Conservation (phyloP, 1,284 basidiomycete genomes). For the Sutorius eximius region DNA sequence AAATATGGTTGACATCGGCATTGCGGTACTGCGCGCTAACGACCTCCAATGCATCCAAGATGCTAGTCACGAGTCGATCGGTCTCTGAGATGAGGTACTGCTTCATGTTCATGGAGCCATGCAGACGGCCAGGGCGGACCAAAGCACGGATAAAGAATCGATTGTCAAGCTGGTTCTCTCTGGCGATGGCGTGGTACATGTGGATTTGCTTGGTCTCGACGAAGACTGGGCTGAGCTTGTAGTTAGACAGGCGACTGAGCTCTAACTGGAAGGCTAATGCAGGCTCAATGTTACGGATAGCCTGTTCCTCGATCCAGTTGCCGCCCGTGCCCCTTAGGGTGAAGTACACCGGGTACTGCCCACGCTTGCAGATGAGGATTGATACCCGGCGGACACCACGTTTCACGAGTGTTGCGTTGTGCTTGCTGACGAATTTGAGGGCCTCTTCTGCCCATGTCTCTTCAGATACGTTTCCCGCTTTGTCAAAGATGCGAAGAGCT, state of each 20-base stretch:
- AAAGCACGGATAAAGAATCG: slow-evolving; percentile 98
- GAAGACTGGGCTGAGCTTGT: slow-evolving; percentile 92
- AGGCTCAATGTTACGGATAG: slow-evolving; percentile 98
- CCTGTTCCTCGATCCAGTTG: slow-evolving; percentile 90
- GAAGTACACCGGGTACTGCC: slow-evolving; percentile 93
- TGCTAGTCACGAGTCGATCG: slow-evolving; percentile 92
- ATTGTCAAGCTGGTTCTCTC: slow-evolving; percentile 94
- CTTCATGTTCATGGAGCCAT: slow-evolving; percentile 88
- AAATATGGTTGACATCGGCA: slow-evolving; percentile 95
- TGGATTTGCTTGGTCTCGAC: slow-evolving; percentile 95
- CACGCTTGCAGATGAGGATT: slow-evolving; percentile 87
- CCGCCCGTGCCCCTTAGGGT: slow-evolving; percentile 82
- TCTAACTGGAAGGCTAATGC: slow-evolving; percentile 98
- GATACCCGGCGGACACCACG: slow-evolving; percentile 92
- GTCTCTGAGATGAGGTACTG: slow-evolving; percentile 99
- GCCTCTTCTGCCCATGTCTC: slow-evolving; percentile 79
- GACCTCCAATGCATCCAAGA: slow-evolving; percentile 94
- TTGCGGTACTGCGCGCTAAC: slow-evolving; percentile 85
- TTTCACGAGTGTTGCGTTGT: slow-evolving; percentile 59
- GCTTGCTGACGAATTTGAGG: slow-evolving; percentile 72
- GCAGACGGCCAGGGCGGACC: slow-evolving; percentile 91
- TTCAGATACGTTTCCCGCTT: slow-evolving; percentile 76
- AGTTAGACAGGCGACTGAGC: slow-evolving; percentile 93
- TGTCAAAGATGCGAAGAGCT: slow-evolving; percentile 82
- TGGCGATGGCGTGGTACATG: slow-evolving; percentile 94